phyloP scores from a whole-genome alignment of 2,329 filamentous ascomycete species.

The Pseudonectria foliicola region DNA sequence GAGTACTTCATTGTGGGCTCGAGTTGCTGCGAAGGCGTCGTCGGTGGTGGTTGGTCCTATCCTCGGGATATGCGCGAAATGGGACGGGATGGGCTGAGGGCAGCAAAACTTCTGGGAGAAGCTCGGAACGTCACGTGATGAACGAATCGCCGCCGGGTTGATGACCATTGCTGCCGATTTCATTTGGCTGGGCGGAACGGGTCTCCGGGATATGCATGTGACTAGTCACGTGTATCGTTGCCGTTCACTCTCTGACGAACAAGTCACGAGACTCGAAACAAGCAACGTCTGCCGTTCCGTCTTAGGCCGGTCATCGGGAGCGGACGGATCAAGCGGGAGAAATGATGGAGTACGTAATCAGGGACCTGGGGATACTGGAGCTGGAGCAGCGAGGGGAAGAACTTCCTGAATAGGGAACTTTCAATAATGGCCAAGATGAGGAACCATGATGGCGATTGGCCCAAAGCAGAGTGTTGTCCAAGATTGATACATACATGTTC shows the following conservation, averaged over 20 bases:
- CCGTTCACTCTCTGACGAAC: not conserved
- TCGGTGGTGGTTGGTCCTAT: constrained; percentile 9
- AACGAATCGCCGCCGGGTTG: constrained; percentile 5
- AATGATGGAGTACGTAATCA: too few relatives aligned
- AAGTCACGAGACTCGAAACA: too few relatives aligned
- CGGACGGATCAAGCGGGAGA: too few relatives aligned
- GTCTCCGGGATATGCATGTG: constrained; percentile 5
- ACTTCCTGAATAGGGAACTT: too few relatives aligned
- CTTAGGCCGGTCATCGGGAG: too few relatives aligned
- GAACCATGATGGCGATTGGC: too few relatives aligned
- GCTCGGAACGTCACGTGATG: constrained; percentile 28
- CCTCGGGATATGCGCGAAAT: constrained; percentile 28
- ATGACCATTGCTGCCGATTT: constrained; percentile 21
- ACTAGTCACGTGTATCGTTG: constrained; percentile 5
- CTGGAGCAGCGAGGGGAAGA: too few relatives aligned
- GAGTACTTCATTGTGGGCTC: constrained; percentile 59
- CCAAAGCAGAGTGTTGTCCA: too few relatives aligned
- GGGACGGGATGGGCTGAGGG: constrained; percentile 24
- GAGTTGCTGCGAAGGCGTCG: constrained; percentile 15
- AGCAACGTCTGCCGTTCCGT: too few relatives aligned
- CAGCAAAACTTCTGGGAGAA: constrained; percentile 24
- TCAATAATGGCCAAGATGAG: too few relatives aligned
- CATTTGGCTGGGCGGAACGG: constrained; percentile 6
- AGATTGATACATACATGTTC: too few relatives aligned
- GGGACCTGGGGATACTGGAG: too few relatives aligned